Base-by-base conservation (phyloP, 2,329 filamentous ascomycete genomes). In the Chaetomium sp. region DNA sequence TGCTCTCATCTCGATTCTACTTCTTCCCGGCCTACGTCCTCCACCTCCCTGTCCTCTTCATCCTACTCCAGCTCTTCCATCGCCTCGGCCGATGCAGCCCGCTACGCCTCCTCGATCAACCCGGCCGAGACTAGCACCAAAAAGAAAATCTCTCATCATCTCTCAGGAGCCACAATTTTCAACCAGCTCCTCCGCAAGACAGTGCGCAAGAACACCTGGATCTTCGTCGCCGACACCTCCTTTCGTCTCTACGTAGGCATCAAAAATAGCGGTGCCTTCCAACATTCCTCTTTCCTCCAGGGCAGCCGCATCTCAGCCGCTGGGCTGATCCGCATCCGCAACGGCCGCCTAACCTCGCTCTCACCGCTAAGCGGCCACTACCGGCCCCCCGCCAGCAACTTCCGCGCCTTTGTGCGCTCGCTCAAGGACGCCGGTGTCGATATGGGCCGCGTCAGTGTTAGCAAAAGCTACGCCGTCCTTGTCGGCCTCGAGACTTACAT, bases 181-280 rank as follows among this genome's bases (percentile, higher is more conserved):
- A 89, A 94, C 69, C 87, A 88, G 60, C 76, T 95, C 5, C 77
- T 94, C 12, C 82, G 88, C 58, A 87, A 89, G 61, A 85, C 87
- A 0, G 87, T 91, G 41, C 88, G 85, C 69, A 90, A 90, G 60
- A 91, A 92, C 66, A 94, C 88, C 4, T 96, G 91, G 91, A 95
- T 96, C 61, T 96, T 95, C 65, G 91, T 91, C 6, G 87, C 88
- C 32, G 91, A 96, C 70, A 92, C 89, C 1, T 86, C 82, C 1
- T 94, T 91, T 69, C 83, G 88, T 0, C 76, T 96, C 0, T 96
- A 95, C 68, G 84, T 96, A 37, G 91, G 91, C 48, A 94, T 96
- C 74, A 96, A 96, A 67, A 84, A 88, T 68, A 87, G 85, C 4
- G 91, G 91, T 9, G 84, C 88, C 4, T 96, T 96, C 66, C 91